A percentile compares a stretch with the other conserved stretches of the same genome.
These are phyloP conservation scores for Wickerhamiella kurtzmanii DNA, from an alignment of 805 yeast genomes.

Conservation along the genomic window DNA sequence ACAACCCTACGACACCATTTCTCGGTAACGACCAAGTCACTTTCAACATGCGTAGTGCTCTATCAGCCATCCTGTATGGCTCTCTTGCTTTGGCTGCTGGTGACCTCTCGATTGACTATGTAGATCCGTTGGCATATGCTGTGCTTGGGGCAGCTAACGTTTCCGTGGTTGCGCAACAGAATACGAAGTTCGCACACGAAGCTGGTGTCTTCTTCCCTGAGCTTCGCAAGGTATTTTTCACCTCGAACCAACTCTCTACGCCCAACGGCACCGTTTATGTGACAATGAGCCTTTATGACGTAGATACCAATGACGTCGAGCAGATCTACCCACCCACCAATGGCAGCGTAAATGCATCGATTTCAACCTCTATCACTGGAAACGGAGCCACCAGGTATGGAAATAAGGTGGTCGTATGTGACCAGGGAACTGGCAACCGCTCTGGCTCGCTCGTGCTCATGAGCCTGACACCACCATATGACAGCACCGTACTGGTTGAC, in stretches of 20 bases:
- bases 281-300: neutral
- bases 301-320: neutral
- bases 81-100: neutral
- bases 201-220: conserved; percentile 21
- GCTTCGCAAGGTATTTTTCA: conserved; percentile 20
- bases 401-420: conserved; percentile 19
- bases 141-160: conserved; percentile 12
- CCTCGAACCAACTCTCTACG: conserved; percentile 18
- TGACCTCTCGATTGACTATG: neutral
- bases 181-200: conserved; percentile 22
- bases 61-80: neutral
- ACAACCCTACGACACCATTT: too few species aligned
- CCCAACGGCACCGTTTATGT: neutral
- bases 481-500: conserved; percentile 13
- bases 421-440: conserved; percentile 17
- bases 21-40: too few species aligned
- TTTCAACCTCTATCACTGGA: conserved; percentile 5
- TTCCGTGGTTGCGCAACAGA: conserved; percentile 12
- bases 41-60: too few species aligned
- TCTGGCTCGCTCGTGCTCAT: conserved; percentile 17
- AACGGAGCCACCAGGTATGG: conserved; percentile 21
- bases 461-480: conserved; percentile 16
- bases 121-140: neutral
- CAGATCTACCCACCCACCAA: neutral
- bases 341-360: neutral